Evolutionary conservation across 257 asterid genomes (phyloP), one percentile per base, ranked within the genome.

Genomic region (Vinca minor): DNA sequence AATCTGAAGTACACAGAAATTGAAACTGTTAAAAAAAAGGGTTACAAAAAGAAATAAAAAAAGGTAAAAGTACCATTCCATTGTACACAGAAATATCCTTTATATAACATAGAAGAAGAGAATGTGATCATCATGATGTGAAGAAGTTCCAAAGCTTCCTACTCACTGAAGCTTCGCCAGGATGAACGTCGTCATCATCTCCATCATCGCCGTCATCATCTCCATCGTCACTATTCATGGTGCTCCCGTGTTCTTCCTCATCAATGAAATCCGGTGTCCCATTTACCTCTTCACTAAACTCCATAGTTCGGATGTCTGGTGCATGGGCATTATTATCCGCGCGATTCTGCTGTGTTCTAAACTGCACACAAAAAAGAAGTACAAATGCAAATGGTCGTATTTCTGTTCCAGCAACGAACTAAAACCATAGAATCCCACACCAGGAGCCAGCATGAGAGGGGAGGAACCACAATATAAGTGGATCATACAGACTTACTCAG

Each of bases 91-190:
- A 35, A 42, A 29, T 23, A 25, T 15, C 32, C 49, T n/a, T 42
- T 9, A 36, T 48, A 3, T 23, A 18, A 13, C 66, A 41, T n/a
- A n/a, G n/a, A 12, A 49, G 35, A 58, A 20, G 57, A 15, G 48
- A 34, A 4, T 20, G 12, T 35, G 17, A 38, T 49, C n/a, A 67
- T 89, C 86, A 89, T 8, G 95, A 79, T 42, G 95, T 89, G 69
- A 89, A 83, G 73, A 89, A 89, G 38, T 82, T 87, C 97, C 97
- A 89, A 26, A 89, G 67, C 84, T 87, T 87, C 72, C 58, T 83
- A 46, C 87, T 63, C 8, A 87, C 64, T 5, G 97, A 85, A 8
- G 69, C 80, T 71, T 85, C 87, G 63, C 87, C 88, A 8, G 83
- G 94, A 48, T n/a, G n/a, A n/a, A n/a, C n/a, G n/a, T 68, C 69